These are phyloP conservation scores for Globisporangium parvum DNA, from an alignment of 352 stramenopile genomes.

Conservation along the genomic window DNA sequence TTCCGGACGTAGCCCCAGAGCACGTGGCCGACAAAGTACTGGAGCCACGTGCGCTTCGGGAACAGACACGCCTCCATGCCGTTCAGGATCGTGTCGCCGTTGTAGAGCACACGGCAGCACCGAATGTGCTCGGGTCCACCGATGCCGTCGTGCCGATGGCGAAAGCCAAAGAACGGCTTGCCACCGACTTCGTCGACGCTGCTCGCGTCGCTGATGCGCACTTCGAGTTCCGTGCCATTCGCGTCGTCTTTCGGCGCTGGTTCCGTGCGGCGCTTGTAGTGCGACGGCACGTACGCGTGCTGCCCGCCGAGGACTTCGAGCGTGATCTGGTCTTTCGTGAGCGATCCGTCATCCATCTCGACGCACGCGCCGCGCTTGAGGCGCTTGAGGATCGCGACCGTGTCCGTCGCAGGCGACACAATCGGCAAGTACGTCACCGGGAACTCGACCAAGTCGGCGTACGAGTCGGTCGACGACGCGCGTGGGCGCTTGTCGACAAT, in stretches of 20 bases:
- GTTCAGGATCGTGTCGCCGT: constrained; percentile 63
- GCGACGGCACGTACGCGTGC: constrained; percentile 13
- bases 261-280: constrained; percentile 24
- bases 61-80: constrained; percentile 61
- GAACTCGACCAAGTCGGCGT: constrained; percentile 43
- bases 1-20: constrained; percentile 39
- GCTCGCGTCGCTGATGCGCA: constrained; percentile 39
- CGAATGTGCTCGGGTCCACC: constrained; percentile 53
- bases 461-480: constrained; percentile 34
- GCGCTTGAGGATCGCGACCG: constrained; percentile 45
- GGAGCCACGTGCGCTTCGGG: constrained; percentile 41
- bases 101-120: constrained; percentile 65
- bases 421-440: constrained; percentile 71
- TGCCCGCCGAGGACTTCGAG: constrained; percentile 64
- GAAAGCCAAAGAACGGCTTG: constrained; percentile 36
- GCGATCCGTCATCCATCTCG: constrained; percentile 69
- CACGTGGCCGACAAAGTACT: constrained; percentile 53
- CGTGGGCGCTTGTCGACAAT: constrained; percentile 27
- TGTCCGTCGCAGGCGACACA: constrained; percentile 38
- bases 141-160: constrained; percentile 36
- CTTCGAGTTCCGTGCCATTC: constrained; percentile 19
- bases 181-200: constrained; percentile 7
- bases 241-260: background rate
- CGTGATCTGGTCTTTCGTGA: constrained; percentile 78
- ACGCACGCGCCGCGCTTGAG: constrained; percentile 49